Conservation (phyloP, 2,329 filamentous ascomycete species). For the Nigrograna mackinnonii region DNA sequence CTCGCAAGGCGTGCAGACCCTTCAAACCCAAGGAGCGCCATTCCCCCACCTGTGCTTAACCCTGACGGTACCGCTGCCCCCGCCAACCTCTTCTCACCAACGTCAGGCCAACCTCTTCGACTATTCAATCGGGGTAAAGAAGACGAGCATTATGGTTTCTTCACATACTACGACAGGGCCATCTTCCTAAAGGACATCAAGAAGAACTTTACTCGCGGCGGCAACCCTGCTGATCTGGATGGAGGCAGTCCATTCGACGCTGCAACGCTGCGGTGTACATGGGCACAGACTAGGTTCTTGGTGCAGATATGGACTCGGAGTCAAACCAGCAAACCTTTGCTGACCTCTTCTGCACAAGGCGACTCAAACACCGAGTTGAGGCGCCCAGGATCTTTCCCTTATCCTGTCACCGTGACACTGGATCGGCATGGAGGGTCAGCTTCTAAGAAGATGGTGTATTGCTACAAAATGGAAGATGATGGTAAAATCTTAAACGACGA, state of each 20-base stretch:
- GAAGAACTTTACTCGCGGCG: slow-evolving; percentile 43
- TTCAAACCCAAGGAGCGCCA: slow-evolving; percentile 53
- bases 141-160: slow-evolving; percentile 92
- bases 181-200: slow-evolving; percentile 75
- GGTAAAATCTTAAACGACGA: slow-evolving; percentile 44
- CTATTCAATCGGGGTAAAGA: slow-evolving; percentile 81
- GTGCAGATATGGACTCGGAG: slow-evolving; percentile 66
- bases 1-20: slow-evolving; percentile 40
- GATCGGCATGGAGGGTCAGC: slow-evolving; percentile 63
- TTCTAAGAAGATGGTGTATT: slow-evolving; percentile 61
- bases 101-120: slow-evolving; percentile 73
- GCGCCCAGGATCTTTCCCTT: slow-evolving; percentile 62
- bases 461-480: slow-evolving; percentile 58
- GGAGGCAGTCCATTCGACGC: slow-evolving; percentile 53
- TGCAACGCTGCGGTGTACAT: slow-evolving; percentile 59
- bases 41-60: slow-evolving; percentile 67
- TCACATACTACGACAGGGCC: slow-evolving; percentile 85
- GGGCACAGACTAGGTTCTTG: slow-evolving; percentile 63
- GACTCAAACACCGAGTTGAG: slow-evolving; percentile 48
- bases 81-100: slow-evolving; percentile 72
- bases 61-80: slow-evolving; percentile 73
- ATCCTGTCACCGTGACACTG: slow-evolving; percentile 62
- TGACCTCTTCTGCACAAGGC: slow-evolving; percentile 30
- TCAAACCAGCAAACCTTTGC: slow-evolving; percentile 39
- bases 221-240: slow-evolving; percentile 49